Evolutionary conservation across 257 asterid genomes (phyloP).

Genomic region (Hygrophila difformis): DNA sequence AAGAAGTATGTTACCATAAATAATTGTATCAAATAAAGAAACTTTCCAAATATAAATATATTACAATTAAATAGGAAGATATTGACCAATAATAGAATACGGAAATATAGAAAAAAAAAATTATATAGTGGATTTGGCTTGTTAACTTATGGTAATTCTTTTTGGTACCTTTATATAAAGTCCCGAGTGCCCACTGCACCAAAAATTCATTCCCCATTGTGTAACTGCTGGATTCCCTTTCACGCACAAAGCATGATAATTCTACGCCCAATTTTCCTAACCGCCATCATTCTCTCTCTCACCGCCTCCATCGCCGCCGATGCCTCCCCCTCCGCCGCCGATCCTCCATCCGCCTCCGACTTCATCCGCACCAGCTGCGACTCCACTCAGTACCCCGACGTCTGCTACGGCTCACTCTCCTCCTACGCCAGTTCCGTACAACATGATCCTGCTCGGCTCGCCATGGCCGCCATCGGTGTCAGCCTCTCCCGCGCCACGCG

Average conservation of each 20-base stretch:
- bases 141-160: no score
- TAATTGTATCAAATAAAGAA: no score
- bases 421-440: conserved; percentile 40
- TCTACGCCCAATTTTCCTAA: not conserved
- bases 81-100: no score
- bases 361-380: conserved; percentile 56
- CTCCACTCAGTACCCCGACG: conserved; percentile 46
- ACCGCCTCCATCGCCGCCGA: not conserved
- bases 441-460: conserved; percentile 46
- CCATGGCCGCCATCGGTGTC: conserved; percentile 48
- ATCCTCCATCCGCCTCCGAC: conserved; percentile 16
- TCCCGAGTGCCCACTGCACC: no score
- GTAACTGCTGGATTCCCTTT: not conserved
- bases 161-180: no score
- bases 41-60: no score
- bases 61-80: no score
- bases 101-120: no score
- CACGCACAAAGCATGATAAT: not conserved
- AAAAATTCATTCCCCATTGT: not conserved
- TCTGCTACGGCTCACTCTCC: conserved; percentile 52
- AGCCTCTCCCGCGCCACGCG: conserved; percentile 38
- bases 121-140: no score
- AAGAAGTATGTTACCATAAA: no score
- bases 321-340: not conserved
- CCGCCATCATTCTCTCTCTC: not conserved